Evolutionary conservation across 768 basidiomycete genomes (phyloP), one percentile per base, ranked within the genome.

Genomic region (Russula vinacea): DNA sequence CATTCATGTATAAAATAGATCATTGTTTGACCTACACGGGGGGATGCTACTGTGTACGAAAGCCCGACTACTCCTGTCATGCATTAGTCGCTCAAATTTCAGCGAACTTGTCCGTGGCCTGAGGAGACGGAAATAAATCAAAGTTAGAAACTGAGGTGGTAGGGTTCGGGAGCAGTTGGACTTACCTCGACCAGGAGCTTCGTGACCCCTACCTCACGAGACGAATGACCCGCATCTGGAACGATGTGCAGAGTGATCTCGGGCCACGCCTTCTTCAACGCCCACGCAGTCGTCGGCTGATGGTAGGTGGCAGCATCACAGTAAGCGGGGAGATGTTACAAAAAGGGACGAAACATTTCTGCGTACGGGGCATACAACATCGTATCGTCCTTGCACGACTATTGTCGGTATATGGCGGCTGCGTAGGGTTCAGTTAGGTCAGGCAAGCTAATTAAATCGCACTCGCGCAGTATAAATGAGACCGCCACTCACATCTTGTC

Each of bases 351-450:
- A 22, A 42, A 65, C 83, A 59, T 26, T 14, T 42, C 24, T 9
- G 22, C 58, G 42, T 75, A 92, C 88, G 11, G 93, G 90, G 72
- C 94, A 97, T 53, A 97, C 83, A 16, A 90, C 84, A 69, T 95
- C 94, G 70, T 95, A 95, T 75, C 94, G 80, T 44, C 92, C 92
- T 78, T 94, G 92, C 5, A 94, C 82, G 45, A 91, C 82, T 56
- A 88, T 78, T 10, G 84, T 85, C 22, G 94, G 94, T 68, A 97
- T 93, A 76, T 94, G 86, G 16, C 94, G 91, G 68, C 92, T 94
- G 60, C n/a, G 22, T 13, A 39, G 13, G 57, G 62, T 11, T 11
- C 45, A 47, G 68, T 64, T n/a, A 61, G 29, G 29, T 29, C 29
- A 29, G 29, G 29, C 29, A 29, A 9, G 39, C 19, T n/a, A 29